Evolutionary conservation across 1,284 basidiomycete genomes (phyloP).

Genomic region (Cystobasidiaceae sp.): DNA sequence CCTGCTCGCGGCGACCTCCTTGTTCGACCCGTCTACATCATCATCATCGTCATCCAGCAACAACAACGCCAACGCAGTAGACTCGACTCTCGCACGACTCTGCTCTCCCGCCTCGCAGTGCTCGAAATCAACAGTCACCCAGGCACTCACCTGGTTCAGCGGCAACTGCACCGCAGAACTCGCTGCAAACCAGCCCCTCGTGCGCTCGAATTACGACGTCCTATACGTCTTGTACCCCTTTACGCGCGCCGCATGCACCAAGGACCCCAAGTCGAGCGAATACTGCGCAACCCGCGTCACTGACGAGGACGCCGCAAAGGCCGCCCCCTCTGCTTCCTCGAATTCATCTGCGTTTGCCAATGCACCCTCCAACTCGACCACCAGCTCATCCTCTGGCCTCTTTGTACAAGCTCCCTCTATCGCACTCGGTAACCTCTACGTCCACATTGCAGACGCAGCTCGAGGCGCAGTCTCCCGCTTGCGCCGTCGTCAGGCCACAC

Average conservation of each 20-base stretch:
- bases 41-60: too few species aligned
- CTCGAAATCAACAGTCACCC: slow-evolving; percentile 57
- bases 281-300: slow-evolving; percentile 57
- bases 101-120: slow-evolving; percentile 58
- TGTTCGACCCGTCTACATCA: slow-evolving; percentile 55
- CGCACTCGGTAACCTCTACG: slow-evolving; percentile 8
- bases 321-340: slow-evolving; percentile 42
- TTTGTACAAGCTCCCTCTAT: slow-evolving; percentile 21
- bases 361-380: neutral
- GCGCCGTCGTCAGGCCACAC: slow-evolving; percentile 27
- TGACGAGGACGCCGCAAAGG: slow-evolving; percentile 42
- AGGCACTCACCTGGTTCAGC: slow-evolving; percentile 64
- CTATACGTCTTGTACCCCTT: slow-evolving; percentile 68
- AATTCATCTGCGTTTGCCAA: slow-evolving; percentile 34
- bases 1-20: slow-evolving; percentile 58
- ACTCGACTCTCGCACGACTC: slow-evolving; percentile 56
- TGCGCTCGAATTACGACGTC: slow-evolving; percentile 62
- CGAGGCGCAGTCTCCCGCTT: slow-evolving; percentile 10
- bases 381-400: neutral
- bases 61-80: slow-evolving; percentile 50
- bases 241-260: slow-evolving; percentile 62
- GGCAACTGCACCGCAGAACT: slow-evolving; percentile 65
- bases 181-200: slow-evolving; percentile 45
- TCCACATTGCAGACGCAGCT: slow-evolving; percentile 12
- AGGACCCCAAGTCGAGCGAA: slow-evolving; percentile 58